Conservation (phyloP, 2,329 filamentous ascomycete species). For the Verticillium nonalfalfae region DNA sequence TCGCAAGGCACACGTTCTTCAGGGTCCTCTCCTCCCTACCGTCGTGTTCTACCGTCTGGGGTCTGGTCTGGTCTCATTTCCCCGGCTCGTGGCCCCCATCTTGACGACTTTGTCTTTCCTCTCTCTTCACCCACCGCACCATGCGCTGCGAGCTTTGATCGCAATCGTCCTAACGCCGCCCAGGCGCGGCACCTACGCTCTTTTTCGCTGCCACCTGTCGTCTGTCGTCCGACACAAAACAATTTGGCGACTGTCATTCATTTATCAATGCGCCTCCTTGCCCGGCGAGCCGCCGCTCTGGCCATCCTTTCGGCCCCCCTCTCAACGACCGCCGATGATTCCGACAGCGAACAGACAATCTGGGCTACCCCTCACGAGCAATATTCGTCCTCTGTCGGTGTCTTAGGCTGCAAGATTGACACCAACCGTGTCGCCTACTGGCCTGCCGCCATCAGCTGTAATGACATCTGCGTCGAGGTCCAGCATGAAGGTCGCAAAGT, state of each 20-base stretch:
- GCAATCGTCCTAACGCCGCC: neutral
- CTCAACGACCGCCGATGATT: neutral
- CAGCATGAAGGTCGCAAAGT: constrained; percentile 13
- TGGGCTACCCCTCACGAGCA: constrained; percentile 39
- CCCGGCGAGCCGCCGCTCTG: neutral
- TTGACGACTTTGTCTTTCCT: neutral
- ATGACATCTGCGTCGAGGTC: constrained; percentile 34
- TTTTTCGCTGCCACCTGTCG: neutral
- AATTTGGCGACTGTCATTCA: neutral
- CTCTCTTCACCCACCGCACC: neutral
- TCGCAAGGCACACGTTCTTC: neutral
- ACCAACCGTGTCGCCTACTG: constrained; percentile 48
- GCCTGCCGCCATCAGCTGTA: constrained; percentile 37
- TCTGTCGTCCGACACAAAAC: neutral
- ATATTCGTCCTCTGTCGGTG: constrained; percentile 42
- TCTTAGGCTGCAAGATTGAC: constrained; percentile 45
- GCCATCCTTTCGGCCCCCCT: constrained; percentile 22
- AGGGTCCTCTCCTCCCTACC: neutral
- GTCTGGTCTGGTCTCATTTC: neutral
- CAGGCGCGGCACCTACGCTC: neutral
- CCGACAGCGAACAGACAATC: constrained; percentile 3
- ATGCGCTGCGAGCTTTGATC: neutral
- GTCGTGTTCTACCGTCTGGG: neutral
- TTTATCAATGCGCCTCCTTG: neutral
- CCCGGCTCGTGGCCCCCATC: neutral